Evolutionary conservation across 805 yeast species (phyloP).

Genomic region (Kluyveromyces dobzhanskii): DNA sequence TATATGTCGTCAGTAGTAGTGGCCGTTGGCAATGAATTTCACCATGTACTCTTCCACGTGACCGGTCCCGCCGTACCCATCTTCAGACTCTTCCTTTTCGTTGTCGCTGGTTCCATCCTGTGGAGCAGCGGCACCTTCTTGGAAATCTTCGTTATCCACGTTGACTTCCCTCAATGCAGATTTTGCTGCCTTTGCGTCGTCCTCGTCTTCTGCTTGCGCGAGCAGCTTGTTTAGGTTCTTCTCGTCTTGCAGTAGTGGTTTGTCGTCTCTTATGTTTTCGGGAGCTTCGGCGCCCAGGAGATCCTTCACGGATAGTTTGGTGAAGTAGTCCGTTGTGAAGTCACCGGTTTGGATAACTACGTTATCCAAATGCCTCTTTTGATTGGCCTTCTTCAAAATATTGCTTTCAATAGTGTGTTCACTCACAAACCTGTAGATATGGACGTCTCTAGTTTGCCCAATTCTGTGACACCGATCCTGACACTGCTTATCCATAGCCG

Average conservation of each 20-base stretch:
- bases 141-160: constrained; percentile 80
- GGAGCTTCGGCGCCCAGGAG: constrained; percentile 51
- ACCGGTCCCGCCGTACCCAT: constrained; percentile 47
- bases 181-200: constrained; percentile 81
- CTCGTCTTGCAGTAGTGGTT: constrained; percentile 29
- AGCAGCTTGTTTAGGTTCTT: constrained; percentile 49
- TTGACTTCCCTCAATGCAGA: constrained; percentile 81
- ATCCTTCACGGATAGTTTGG: constrained; percentile 78
- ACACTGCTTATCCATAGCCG: constrained; percentile 98
- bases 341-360: constrained; percentile 97
- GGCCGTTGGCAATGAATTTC: constrained; percentile 77
- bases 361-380: constrained; percentile 86
- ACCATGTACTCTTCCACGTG: constrained; percentile 97
- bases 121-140: constrained; percentile 32
- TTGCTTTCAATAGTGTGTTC: constrained; percentile 95
- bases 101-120: constrained; percentile 5
- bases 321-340: constrained; percentile 93
- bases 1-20: constrained; percentile 34
- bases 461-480: constrained; percentile 99
- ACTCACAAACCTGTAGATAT: constrained; percentile 90
- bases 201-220: constrained; percentile 94
- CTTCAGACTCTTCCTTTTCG: constrained; percentile 17
- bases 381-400: constrained; percentile 88
- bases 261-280: constrained; percentile 32
- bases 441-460: constrained; percentile 97